Evolutionary conservation across 202 grass and related monocot species (phyloP).

Genomic region (Sporobolus alterniflorus): DNA sequence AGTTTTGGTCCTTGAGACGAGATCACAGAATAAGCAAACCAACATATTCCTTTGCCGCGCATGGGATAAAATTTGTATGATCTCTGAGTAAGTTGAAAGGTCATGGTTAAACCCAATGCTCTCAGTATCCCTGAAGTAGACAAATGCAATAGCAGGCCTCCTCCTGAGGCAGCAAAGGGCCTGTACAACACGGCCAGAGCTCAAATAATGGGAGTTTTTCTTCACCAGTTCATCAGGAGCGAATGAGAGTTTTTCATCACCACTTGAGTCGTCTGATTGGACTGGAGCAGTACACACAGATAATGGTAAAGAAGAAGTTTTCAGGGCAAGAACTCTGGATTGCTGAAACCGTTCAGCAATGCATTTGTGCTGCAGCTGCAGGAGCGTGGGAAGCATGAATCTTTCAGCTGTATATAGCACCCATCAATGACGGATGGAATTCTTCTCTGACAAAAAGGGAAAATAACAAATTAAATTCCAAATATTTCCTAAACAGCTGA

Average conservation of each 20-base stretch:
- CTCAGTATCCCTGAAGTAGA: conserved; percentile 65
- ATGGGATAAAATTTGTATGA: conserved; percentile 50
- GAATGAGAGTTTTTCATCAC: conserved; percentile 44
- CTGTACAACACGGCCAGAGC: conserved; percentile 37
- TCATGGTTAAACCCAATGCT: conserved; percentile 67
- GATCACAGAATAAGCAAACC: conserved; percentile 53
- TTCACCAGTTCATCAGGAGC: background rate
- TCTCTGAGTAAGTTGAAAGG: conserved; percentile 56
- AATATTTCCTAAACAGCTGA: background rate
- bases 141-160: conserved; percentile 55
- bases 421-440: background rate
- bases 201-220: background rate
- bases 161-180: conserved; percentile 46
- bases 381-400: conserved; percentile 33
- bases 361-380: conserved; percentile 21
- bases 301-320: background rate
- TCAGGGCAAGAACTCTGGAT: background rate
- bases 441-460: background rate
- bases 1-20: conserved; percentile 26
- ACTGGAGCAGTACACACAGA: conserved; percentile 31
- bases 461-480: background rate
- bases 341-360: conserved; percentile 27
- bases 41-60: conserved; percentile 44
- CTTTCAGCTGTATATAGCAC: background rate
- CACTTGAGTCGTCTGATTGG: conserved; percentile 44